Conservation (phyloP, 1,139 yeast species). For the Sporopachydermia cereana region DNA sequence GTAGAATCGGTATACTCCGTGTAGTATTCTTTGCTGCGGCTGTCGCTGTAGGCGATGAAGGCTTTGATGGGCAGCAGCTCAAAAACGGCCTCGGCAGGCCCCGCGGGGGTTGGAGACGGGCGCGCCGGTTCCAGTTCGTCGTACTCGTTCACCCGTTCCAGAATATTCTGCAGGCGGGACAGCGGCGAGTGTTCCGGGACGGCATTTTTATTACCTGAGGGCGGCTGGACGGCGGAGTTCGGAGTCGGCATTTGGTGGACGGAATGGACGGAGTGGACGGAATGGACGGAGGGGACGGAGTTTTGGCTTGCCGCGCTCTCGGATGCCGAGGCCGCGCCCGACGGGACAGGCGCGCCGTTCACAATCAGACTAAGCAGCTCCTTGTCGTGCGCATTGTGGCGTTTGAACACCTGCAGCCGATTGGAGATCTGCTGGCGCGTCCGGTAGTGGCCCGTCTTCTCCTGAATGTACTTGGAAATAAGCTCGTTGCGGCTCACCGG, state of each 20-base stretch:
- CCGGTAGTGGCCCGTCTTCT: background rate
- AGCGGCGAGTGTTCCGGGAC: background rate
- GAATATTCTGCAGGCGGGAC: background rate
- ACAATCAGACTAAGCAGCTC: background rate
- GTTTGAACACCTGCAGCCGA: constrained; percentile 4
- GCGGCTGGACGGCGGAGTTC: background rate
- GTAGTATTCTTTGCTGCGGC: background rate
- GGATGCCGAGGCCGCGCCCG: background rate
- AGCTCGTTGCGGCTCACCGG: background rate
- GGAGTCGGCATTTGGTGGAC: too few species aligned
- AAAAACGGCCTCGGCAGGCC: background rate
- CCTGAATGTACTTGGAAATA: background rate
- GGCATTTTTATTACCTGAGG: background rate
- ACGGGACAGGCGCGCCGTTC: background rate
- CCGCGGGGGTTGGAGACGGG: background rate
- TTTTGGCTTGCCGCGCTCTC: background rate
- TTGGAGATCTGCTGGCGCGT: constrained; percentile 3
- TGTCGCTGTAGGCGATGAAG: background rate
- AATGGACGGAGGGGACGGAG: too few species aligned
- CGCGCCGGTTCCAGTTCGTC: background rate
- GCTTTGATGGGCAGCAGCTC: constrained; percentile 3
- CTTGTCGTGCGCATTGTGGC: constrained; percentile 1
- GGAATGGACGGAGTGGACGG: too few species aligned
- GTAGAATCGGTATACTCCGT: constrained; percentile 3
- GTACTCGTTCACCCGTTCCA: background rate